Percentiles rank a stretch among this genome's conserved stretches.
Evolutionary conservation across 2,329 filamentous ascomycete species (phyloP).

Genomic region (Capronia americana): DNA sequence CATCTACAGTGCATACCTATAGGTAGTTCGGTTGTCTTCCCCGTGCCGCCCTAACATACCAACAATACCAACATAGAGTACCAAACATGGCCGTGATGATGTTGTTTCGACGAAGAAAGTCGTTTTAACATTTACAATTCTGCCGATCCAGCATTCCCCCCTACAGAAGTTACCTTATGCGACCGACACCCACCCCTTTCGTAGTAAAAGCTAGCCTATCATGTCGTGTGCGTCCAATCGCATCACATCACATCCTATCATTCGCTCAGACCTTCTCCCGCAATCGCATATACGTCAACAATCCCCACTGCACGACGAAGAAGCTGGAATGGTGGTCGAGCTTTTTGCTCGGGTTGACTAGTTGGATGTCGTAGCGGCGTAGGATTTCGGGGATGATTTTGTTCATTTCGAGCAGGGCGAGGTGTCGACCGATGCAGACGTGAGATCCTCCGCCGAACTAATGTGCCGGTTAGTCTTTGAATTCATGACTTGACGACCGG

Average conservation of each 20-base stretch:
- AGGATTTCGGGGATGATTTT: conserved; percentile 64
- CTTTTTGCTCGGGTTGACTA: conserved; percentile 58
- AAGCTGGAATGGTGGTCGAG: conserved; percentile 64
- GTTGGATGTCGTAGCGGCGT: conserved; percentile 61
- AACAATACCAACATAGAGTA: too few relatives aligned
- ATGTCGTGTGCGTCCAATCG: too few relatives aligned
- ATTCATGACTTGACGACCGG: neutral
- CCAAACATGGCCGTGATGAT: too few relatives aligned
- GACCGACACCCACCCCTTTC: too few relatives aligned
- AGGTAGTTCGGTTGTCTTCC: too few relatives aligned
- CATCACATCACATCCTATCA: neutral
- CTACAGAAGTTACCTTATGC: too few relatives aligned
- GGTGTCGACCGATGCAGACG: conserved; percentile 62
- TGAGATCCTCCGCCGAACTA: conserved; percentile 62
- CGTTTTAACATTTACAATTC: too few relatives aligned
- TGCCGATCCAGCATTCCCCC: too few relatives aligned
- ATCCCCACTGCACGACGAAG: conserved; percentile 65
- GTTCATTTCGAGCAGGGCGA: conserved; percentile 64
- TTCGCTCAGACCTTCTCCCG: conserved; percentile 37
- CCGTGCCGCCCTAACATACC: too few relatives aligned
- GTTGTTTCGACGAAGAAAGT: too few relatives aligned
- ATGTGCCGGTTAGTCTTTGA: neutral
- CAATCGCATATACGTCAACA: conserved; percentile 59
- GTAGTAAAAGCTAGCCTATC: too few relatives aligned
- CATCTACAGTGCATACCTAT: too few relatives aligned